A percentile compares a stretch with the other conserved stretches of the same genome.
phyloP scores from a whole-genome alignment of 352 stramenopile genomes.

The Phytophthora rubi region DNA sequence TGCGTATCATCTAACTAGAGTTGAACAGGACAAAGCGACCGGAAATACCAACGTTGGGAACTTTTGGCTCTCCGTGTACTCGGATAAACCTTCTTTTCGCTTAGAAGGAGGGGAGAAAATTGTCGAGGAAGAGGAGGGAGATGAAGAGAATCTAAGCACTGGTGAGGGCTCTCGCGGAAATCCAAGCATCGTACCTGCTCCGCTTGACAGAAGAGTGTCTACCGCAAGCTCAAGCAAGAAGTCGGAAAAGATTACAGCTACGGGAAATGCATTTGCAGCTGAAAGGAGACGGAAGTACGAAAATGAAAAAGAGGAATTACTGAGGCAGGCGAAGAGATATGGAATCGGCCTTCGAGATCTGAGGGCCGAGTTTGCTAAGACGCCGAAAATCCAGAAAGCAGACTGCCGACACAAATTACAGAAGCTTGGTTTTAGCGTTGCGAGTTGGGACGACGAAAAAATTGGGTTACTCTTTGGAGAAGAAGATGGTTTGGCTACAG shows the following conservation, averaged over 20 bases:
- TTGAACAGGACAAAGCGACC: conserved; percentile 71
- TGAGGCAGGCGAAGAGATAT: conserved; percentile 65
- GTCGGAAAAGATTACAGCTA: conserved; percentile 34
- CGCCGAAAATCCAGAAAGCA: conserved; percentile 46
- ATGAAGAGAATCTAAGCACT: conserved; percentile 41
- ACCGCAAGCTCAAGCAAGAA: conserved; percentile 43
- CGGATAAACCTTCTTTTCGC: conserved; percentile 65
- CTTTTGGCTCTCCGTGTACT: conserved; percentile 88
- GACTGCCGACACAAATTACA: conserved; percentile 72
- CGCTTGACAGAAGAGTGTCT: conserved; percentile 17
- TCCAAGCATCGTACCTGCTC: neutral
- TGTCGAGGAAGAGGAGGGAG: conserved; percentile 80
- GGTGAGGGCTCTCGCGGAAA: conserved; percentile 4
- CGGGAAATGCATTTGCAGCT: conserved; percentile 41
- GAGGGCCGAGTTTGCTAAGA: conserved; percentile 73
- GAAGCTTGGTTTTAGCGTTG: conserved; percentile 67
- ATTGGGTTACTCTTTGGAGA: conserved; percentile 69
- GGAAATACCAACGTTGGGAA: conserved; percentile 78
- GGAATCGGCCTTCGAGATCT: conserved; percentile 72
- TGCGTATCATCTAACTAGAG: neutral
- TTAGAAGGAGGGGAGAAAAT: conserved; percentile 80
- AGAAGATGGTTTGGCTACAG: conserved; percentile 43
- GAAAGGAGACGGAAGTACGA: conserved; percentile 71
- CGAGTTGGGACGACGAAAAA: conserved; percentile 76
- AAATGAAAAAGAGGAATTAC: conserved; percentile 73